These are phyloP conservation scores for Peronosclerospora sorghi DNA, from an alignment of 352 stramenopile species.

Conservation along the genomic window DNA sequence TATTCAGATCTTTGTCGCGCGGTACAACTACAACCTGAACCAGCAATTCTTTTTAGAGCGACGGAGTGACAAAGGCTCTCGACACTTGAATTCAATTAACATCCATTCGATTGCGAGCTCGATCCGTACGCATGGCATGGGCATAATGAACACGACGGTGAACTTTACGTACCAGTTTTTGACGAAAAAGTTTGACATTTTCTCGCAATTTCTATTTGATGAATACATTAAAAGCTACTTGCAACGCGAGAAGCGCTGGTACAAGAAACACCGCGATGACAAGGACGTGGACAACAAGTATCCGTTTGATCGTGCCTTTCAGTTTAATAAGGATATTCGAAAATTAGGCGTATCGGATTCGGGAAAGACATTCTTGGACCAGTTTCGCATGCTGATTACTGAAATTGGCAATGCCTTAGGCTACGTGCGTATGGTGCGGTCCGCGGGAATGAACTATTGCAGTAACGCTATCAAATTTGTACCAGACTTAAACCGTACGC, in stretches of 20 bases:
- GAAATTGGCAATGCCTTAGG: conserved; percentile 90
- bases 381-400: conserved; percentile 86
- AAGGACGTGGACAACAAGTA: conserved; percentile 89
- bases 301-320: conserved; percentile 83
- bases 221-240: conserved; percentile 92
- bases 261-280: conserved; percentile 86
- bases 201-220: conserved; percentile 89
- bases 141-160: conserved; percentile 92
- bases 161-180: conserved; percentile 95
- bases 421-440: conserved; percentile 90
- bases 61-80: conserved; percentile 82
- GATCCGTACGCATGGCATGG: conserved; percentile 91
- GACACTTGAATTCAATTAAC: conserved; percentile 89
- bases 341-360: conserved; percentile 80
- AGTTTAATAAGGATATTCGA: conserved; percentile 88
- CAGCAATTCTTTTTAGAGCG: conserved; percentile 93
- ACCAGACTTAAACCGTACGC: conserved; percentile 80
- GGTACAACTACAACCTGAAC: conserved; percentile 94
- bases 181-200: conserved; percentile 85
- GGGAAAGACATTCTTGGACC: conserved; percentile 83
- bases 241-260: conserved; percentile 89
- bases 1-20: conserved; percentile 86
- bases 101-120: conserved; percentile 87
- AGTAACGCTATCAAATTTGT: conserved; percentile 90
- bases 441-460: conserved; percentile 87